Conservation (phyloP, 2,329 filamentous ascomycete species). For the Alternaria sp. region DNA sequence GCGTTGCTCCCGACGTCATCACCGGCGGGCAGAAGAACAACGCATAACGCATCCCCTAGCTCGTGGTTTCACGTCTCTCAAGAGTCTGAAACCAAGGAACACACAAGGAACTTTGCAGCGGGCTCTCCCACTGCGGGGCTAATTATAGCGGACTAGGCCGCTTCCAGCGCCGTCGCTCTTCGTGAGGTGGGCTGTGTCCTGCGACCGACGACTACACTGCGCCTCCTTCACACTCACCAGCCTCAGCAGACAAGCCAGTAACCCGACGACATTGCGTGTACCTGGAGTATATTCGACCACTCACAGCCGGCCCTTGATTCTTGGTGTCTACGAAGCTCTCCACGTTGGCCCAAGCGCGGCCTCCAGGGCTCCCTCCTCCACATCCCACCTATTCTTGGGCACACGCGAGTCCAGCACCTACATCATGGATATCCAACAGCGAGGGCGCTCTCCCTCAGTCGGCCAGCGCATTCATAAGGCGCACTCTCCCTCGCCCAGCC, state of each 20-base stretch:
- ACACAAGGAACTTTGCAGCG: constrained; percentile 13
- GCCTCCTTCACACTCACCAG: constrained; percentile 38
- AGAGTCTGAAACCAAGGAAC: constrained; percentile 30
- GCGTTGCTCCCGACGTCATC: constrained; percentile 1
- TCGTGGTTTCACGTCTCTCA: constrained; percentile 23
- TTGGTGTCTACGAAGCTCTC: constrained; percentile 10
- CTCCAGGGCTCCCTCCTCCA: constrained; percentile 18
- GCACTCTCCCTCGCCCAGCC: constrained; percentile 69
- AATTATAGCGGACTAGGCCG: constrained; percentile 16
- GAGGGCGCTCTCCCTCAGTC: constrained; percentile 68
- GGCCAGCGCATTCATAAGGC: constrained; percentile 69
- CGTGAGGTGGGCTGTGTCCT: constrained; percentile 17
- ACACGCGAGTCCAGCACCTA: constrained; percentile 51
- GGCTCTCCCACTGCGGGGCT: constrained; percentile 12
- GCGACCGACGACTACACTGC: constrained; percentile 26
- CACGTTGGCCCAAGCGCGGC: constrained; percentile 29
- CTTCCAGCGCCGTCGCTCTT: constrained; percentile 18
- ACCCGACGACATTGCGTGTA: constrained; percentile 24
- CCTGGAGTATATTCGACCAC: constrained; percentile 26
- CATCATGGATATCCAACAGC: constrained; percentile 57
- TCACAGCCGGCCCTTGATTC: constrained; percentile 23
- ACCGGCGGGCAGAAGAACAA: constrained; percentile 9
- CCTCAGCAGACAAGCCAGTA: constrained; percentile 28
- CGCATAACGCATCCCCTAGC: constrained; percentile 20
- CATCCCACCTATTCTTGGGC: constrained; percentile 36